Evolutionary conservation across 768 basidiomycete species (phyloP), one percentile per base, ranked within the genome.

Genomic region (Amanita subjunquillea): DNA sequence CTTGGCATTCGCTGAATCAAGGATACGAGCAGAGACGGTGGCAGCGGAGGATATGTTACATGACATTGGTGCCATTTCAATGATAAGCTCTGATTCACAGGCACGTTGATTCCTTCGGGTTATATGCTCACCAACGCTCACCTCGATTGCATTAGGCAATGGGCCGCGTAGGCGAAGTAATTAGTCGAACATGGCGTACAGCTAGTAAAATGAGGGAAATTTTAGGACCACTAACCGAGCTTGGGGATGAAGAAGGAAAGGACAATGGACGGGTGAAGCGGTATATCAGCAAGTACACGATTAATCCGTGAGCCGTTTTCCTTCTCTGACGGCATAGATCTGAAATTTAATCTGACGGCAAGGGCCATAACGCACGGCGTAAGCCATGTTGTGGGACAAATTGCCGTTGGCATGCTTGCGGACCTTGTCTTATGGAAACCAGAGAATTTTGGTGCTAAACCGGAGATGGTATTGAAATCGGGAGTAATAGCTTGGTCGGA

Each of bases 391-490:
- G 81, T 97, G 34, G 96, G 96, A 1, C 85, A 92, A 50, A 70
- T 99, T 55, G 80, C 83, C 1, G 74, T 78, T 3, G 91, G 90
- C 15, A 85, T 79, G 25, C 76, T 99, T 43, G 96, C 95, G 0
- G 96, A 99, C 65, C 77, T 99, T 40, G 94, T 97, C 0, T 73
- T 98, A 0, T 99, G 96, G 96, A 87, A 85, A 67, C 91, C 93
- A 0, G 87, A 91, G 63, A 84, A 87, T 63, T 98, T 98, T 66
- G 96, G 95, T 2, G 73, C 85, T 2, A 87, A 90, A 60, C 95
- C 96, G 0, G 89, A 94, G 64, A 87, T 91, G 86, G 85, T 98
- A 40, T 73, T 98, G 57, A 99, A 98, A 66, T 88, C 89, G 7
- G 96, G 96, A 22, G 83, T 96, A 6, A 94, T 98, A 59, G 90